Base-by-base conservation (phyloP, 306 rosid species). In the Castanopsis chinensis region DNA sequence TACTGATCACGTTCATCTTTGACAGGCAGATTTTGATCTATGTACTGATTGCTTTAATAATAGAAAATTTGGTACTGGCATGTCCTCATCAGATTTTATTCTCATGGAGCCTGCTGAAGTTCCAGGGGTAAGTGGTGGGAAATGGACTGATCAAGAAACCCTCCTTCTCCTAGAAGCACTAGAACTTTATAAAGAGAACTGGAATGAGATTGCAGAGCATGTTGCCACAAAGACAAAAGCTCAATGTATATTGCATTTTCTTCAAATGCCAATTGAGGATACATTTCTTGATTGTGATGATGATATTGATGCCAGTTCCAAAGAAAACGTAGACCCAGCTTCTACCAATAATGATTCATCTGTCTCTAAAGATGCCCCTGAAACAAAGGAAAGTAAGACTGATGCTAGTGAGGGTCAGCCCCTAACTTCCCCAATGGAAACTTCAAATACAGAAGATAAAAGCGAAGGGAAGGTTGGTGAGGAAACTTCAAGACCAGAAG, bases 141-240 rank as follows among this genome's bases (percentile, higher is more conserved):
- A 92, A 75, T 94, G 98, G 98, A 92, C 98, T 25, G 98, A 94
- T 92, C 98, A 94, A 85, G 98, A 94, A 86, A 94, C 98, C 20
- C 97, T 94, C 68, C 92, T 94, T 78, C 98, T 94, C 75, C 98
- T 92, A 83, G 98, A 94, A 87, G 98, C 97, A 82, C 82, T 94
- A 78, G 98, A 94, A 80, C 91, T 94, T 71, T 94, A 88, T 82
- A 94, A 87, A 85, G 98, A 92, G 84, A 90, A 94, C 81, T 94
- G 98, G 98, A 94, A 80, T 79, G 98, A 94, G 81, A 94, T 94
- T 74, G 97, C 98, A 9, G 98, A 94, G 82, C 98, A 92, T 57
- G 98, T 94, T 79, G 98, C 97, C 59, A 94, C 98, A 78, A 94
- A 94, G 80, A 85, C 98, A 67, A 94, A 90, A 86, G 91, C 96